These are phyloP conservation scores for Zygoascus bituminiphila DNA, from an alignment of 805 yeast genomes.

Conservation along the genomic window DNA sequence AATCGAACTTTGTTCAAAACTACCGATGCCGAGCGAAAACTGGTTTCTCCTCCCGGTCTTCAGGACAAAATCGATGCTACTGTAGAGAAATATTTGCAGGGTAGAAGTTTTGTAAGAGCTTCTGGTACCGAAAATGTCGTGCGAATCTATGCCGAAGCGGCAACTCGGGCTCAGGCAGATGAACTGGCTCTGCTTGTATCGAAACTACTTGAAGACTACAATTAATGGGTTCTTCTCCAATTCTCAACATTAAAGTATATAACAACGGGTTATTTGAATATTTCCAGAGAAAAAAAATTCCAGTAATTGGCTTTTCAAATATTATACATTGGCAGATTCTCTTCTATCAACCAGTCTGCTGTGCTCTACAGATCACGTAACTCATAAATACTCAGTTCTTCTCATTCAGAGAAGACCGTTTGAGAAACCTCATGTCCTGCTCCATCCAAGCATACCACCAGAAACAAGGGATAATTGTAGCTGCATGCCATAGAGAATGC, in stretches of 20 bases:
- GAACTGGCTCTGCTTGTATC: slow-evolving; percentile 29
- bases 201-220: slow-evolving; percentile 14
- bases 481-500: slow-evolving; percentile 88
- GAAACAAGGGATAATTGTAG: slow-evolving; percentile 74
- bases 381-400: too few relatives aligned
- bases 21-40: slow-evolving; percentile 80
- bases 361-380: too few relatives aligned
- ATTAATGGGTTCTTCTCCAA: not conserved
- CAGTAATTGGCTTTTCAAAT: too few relatives aligned
- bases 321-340: too few relatives aligned
- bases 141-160: slow-evolving; percentile 89
- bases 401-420: not conserved
- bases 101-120: slow-evolving; percentile 91
- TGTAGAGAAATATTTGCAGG: slow-evolving; percentile 48
- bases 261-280: too few relatives aligned
- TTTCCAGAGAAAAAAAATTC: too few relatives aligned
- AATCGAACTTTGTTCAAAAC: slow-evolving; percentile 76
- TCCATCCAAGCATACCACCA: slow-evolving; percentile 55
- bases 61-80: slow-evolving; percentile 63
- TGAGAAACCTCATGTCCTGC: slow-evolving; percentile 22
- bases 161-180: slow-evolving; percentile 40
- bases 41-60: slow-evolving; percentile 68
- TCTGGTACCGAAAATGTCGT: slow-evolving; percentile 98
- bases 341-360: too few relatives aligned
- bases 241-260: not conserved